Evolutionary conservation across 2,329 filamentous ascomycete species (phyloP), one percentile per base, ranked within the genome.

Genomic region (Emergomyces orientalis): DNA sequence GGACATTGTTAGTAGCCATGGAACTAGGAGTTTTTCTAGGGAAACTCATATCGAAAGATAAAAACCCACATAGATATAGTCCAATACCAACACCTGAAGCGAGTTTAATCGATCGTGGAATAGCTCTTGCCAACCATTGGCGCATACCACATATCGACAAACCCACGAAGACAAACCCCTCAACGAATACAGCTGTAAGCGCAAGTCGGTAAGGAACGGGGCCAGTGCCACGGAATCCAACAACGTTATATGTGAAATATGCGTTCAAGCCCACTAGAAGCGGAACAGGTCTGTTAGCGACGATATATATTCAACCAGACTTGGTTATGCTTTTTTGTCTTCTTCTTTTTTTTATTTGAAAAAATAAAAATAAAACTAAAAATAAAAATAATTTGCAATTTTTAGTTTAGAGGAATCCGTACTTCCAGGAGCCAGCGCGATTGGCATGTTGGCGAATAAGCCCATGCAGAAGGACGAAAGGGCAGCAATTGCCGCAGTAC

Each of bases 21-120:
- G 25, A 25, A 22, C 14, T 17, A 13, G 13, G 17, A 30, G 17
- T 3, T 14, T 22, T 14, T 43, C 6, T n/a, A 37, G 30, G 25
- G n/a, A 57, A 41, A 39, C 25, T 27, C 32, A 25, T 6, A n/a
- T 34, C 41, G 22, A 51, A n/a, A 14, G 22, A 13, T 60, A 17
- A 19, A 45, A 58, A 58, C 64, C 54, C 63, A 67, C 67, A 73
- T 37, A 93, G 81, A 73, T 93, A 95, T 1, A 96, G 80, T 27
- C 91, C 91, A 67, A 95, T 95, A 64, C 91, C 91, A 60, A 90
- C 89, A 66, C 89, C 89, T 19, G 89, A 93, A 17, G 90, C 90
- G 62, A 94, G 85, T 76, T 95, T 96, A 77, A 96, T 92, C 62
- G 88, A 91, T 49, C 85, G 83, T 1, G 91, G 91, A 66, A 95